Evolutionary conservation across 2,329 filamentous ascomycete species (phyloP), one percentile per base, ranked within the genome.

Genomic region (Allantophomopsis cytisporea): DNA sequence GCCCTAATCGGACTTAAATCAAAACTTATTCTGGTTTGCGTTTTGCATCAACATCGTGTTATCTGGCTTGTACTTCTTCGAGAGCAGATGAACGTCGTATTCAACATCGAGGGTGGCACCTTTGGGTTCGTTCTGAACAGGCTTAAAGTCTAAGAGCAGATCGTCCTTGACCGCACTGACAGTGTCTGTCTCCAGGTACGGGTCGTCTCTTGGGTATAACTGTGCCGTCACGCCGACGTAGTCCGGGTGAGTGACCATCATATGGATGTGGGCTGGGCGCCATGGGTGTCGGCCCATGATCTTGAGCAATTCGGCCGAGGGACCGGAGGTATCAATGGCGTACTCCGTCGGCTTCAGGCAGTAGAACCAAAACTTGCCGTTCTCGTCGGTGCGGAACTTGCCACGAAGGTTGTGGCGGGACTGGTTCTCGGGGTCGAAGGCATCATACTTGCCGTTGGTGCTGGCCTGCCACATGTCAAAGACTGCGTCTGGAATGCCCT

Each of bases 331-430:
- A 35, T 79, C 78, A 45, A 85, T 66, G 31, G 77, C 78, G 62
- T 85, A 85, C 5, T 77, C 75, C 0, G 80, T 84, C 1, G 81
- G 81, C 60, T 81, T 69, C 54, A 79, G 73, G 68, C 80, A 84
- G 71, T 84, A 84, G 60, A 83, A 79, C 61, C 66, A 71, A 61
- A 79, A 83, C 57, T 77, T 69, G 50, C 81, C 81, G 45, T 84
- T 69, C 50, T 71, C 70, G 58, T 83, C 72, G 46, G 77, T 73
- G 50, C 69, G 71, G 66, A 85, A 85, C 64, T 84, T 85, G 57
- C 81, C 81, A 34, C 81, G 73, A 33, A 85, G 68, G 66, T 86
- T 86, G 69, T 84, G 81, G 54, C 74, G 73, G 37, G 63, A 60
- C 65, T 84, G 80, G 18, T 20, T 20, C 41, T 77, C 70, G 1